Conservation (phyloP, 1,284 basidiomycete genomes). For the Mycosarcoma mackinlayi region DNA sequence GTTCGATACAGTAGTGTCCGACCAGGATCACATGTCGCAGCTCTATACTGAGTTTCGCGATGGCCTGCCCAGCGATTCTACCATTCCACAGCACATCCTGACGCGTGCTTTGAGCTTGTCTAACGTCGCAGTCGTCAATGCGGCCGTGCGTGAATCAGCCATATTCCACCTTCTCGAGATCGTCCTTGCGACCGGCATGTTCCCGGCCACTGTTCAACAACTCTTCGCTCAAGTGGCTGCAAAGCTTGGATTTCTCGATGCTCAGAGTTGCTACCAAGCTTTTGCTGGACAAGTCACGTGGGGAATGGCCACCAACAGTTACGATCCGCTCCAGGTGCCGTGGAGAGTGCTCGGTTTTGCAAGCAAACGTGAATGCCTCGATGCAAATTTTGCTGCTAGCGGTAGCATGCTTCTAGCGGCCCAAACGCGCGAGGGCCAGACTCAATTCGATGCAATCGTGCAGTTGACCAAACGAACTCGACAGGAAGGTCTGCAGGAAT, state of each 20-base stretch:
- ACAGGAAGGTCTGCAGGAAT: slow-evolving; percentile 74
- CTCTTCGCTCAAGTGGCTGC: slow-evolving; percentile 76
- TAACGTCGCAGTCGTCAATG: slow-evolving; percentile 85
- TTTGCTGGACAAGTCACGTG: slow-evolving; percentile 79
- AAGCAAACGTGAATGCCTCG: slow-evolving; percentile 70
- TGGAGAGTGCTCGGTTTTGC: slow-evolving; percentile 78
- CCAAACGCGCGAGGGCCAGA: slow-evolving; percentile 68
- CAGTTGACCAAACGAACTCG: slow-evolving; percentile 73
- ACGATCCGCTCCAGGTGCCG: slow-evolving; percentile 77
- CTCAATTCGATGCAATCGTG: slow-evolving; percentile 76
- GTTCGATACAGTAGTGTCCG: slow-evolving; percentile 62
- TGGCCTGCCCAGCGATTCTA: slow-evolving; percentile 31
- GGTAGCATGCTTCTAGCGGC: slow-evolving; percentile 51
- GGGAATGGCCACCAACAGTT: slow-evolving; percentile 59
- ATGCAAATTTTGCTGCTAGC: slow-evolving; percentile 29
- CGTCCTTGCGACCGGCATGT: slow-evolving; percentile 62
- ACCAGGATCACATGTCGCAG: slow-evolving; percentile 15
- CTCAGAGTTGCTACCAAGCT: slow-evolving; percentile 79
- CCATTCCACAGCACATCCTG: slow-evolving; percentile 80
- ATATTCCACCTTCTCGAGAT: slow-evolving; percentile 88
- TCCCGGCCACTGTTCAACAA: slow-evolving; percentile 75
- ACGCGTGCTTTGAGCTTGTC: slow-evolving; percentile 82
- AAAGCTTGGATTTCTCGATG: slow-evolving; percentile 77
- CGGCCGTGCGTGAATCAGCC: slow-evolving; percentile 81
- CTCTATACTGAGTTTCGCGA: slow-evolving; percentile 45